phyloP scores from a whole-genome alignment of 139 green algal species.

The Bryopsis sp. region DNA sequence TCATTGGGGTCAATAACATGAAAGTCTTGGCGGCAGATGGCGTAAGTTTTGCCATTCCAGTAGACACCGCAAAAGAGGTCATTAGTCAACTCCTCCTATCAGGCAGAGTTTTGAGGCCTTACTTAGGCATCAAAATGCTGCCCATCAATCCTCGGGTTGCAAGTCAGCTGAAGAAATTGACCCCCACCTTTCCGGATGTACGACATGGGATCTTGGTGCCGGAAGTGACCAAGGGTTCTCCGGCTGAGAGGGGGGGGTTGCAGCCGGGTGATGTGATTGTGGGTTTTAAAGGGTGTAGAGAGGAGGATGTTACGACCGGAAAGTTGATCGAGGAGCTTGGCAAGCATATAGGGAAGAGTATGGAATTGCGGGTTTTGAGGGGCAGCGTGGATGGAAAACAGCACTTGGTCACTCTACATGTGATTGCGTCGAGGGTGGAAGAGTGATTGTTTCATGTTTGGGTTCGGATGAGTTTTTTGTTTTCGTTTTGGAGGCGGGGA shows the following conservation, averaged over 20 bases:
- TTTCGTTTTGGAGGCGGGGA: no score
- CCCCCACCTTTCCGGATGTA: slow-evolving; percentile 38
- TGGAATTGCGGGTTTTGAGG: slow-evolving; percentile 32
- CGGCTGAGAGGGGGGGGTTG: slow-evolving; percentile 48
- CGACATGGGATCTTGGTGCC: slow-evolving; percentile 44
- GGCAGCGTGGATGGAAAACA: slow-evolving; percentile 18
- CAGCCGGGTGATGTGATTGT: slow-evolving; percentile 53
- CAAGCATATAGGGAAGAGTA: slow-evolving; percentile 31
- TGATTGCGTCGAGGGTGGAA: slow-evolving; percentile 20
- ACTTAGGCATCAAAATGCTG: slow-evolving; percentile 67
- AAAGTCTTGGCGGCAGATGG: slow-evolving; percentile 60
- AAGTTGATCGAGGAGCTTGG: slow-evolving; percentile 32
- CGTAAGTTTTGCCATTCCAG: slow-evolving; percentile 68
- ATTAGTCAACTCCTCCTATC: slow-evolving; percentile 25
- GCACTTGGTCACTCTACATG: slow-evolving; percentile 16
- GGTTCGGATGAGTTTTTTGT: no score
- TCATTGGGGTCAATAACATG: slow-evolving; percentile 61
- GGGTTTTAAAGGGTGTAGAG: slow-evolving; percentile 23
- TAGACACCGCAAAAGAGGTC: slow-evolving; percentile 51
- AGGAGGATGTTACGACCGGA: slow-evolving; percentile 25
- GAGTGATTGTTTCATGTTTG: no score
- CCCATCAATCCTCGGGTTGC: slow-evolving; percentile 28
- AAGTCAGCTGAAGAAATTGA: slow-evolving; percentile 29
- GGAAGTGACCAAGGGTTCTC: slow-evolving; percentile 33
- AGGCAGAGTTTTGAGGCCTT: slow-evolving; percentile 54